These are phyloP conservation scores for Pichia sp. DNA, from an alignment of 1,139 yeast genomes.

Conservation along the genomic window DNA sequence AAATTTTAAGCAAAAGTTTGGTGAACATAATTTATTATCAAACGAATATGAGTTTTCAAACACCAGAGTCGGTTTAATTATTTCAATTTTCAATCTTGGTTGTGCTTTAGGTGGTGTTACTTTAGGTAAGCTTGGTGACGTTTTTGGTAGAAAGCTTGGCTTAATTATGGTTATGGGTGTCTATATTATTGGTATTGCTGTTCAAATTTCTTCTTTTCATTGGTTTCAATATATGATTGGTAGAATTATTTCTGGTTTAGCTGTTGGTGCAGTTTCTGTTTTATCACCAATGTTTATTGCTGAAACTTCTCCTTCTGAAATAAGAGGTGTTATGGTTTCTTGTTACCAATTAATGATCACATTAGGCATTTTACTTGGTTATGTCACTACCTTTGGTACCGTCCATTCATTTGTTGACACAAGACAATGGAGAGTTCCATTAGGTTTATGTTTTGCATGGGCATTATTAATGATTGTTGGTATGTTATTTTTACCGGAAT, in stretches of 20 bases:
- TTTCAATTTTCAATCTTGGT: slow-evolving; percentile 63
- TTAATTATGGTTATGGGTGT: slow-evolving; percentile 47
- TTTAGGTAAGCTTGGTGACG: slow-evolving; percentile 50
- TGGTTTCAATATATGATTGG: slow-evolving; percentile 56
- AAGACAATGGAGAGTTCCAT: slow-evolving; percentile 58
- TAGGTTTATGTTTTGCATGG: slow-evolving; percentile 49
- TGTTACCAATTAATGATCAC: slow-evolving; percentile 64
- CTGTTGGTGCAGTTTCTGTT: slow-evolving; percentile 60
- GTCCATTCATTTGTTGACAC: slow-evolving; percentile 37
- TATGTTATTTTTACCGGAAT: slow-evolving; percentile 66
- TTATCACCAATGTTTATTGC: slow-evolving; percentile 60
- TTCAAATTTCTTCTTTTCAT: slow-evolving; percentile 49
- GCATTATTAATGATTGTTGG: slow-evolving; percentile 43
- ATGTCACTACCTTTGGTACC: slow-evolving; percentile 55
- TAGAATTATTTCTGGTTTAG: slow-evolving; percentile 58
- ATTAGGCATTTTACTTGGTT: slow-evolving; percentile 55
- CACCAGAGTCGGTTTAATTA: slow-evolving; percentile 53
- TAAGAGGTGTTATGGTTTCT: slow-evolving; percentile 64
- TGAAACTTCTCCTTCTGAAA: slow-evolving; percentile 60
- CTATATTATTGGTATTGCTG: slow-evolving; percentile 54
- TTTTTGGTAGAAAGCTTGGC: slow-evolving; percentile 55
- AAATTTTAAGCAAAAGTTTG: slow-evolving; percentile 50
- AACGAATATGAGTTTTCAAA: slow-evolving; percentile 25
- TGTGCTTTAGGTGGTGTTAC: slow-evolving; percentile 62
- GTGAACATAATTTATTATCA: slow-evolving; percentile 35